A percentile compares a stretch with the other conserved stretches of the same genome.
Evolutionary conservation across 1,139 yeast species (phyloP).

Genomic region (Magnusiomyces tetraspermus): DNA sequence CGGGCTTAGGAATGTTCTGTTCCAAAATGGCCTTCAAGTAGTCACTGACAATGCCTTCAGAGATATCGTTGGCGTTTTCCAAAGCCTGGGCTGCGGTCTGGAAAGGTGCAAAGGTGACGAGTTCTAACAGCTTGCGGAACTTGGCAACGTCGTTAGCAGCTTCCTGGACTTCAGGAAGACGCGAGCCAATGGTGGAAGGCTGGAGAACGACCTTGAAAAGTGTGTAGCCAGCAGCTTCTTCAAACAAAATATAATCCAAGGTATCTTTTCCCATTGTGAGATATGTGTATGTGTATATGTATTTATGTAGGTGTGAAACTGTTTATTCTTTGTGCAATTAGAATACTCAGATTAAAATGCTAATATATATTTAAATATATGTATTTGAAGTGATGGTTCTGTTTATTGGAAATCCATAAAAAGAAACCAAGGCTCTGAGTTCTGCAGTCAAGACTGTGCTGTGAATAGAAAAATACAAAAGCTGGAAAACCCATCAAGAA

Average conservation of each 20-base stretch:
- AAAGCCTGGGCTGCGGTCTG: conserved; percentile 98
- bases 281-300: too few relatives aligned
- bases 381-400: neutral
- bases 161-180: conserved; percentile 88
- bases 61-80: conserved; percentile 94
- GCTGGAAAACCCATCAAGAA: neutral
- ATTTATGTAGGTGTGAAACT: too few relatives aligned
- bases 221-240: conserved; percentile 98
- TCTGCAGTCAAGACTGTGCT: neutral
- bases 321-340: too few relatives aligned
- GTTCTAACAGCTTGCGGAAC: conserved; percentile 87
- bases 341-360: too few relatives aligned
- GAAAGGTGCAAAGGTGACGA: conserved; percentile 95
- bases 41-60: conserved; percentile 93
- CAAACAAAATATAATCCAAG: conserved; percentile 84
- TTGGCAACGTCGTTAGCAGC: conserved; percentile 79
- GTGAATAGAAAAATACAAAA: neutral
- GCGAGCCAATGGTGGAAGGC: conserved; percentile 89
- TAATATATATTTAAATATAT: neutral
- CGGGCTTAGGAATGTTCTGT: conserved; percentile 80
- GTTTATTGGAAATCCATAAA: neutral
- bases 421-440: neutral
- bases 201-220: conserved; percentile 87
- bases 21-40: conserved; percentile 83
- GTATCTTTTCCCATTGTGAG: conserved; percentile 14